A percentile compares a stretch with the other conserved stretches of the same genome.
phyloP scores from a whole-genome alignment of 495 filamentous ascomycete genomes.

The Oleoguttula mirabilis region DNA sequence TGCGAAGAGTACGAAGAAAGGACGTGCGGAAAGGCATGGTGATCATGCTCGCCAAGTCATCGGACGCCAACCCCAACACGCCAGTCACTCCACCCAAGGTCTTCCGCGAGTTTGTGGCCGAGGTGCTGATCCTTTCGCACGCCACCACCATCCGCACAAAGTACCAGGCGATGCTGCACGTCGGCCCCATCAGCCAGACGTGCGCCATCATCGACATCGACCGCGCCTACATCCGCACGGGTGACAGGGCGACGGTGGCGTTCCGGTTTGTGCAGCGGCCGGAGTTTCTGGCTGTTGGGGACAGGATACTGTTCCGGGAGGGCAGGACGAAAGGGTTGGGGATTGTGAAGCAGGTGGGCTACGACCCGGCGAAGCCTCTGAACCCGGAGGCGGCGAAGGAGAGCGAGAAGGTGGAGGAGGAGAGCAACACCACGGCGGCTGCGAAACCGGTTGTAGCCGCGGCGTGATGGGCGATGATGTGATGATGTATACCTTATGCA shows the following conservation, averaged over 20 bases:
- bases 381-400: slow-evolving; percentile 33
- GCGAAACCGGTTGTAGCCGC: too few species aligned
- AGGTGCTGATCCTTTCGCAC: slow-evolving; percentile 90
- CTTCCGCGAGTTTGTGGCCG: slow-evolving; percentile 83
- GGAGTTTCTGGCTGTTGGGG: slow-evolving; percentile 79
- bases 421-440: too few species aligned
- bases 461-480: too few species aligned
- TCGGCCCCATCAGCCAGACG: slow-evolving; percentile 88
- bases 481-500: too few species aligned
- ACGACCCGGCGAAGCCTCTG: slow-evolving; percentile 55
- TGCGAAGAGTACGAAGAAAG: slow-evolving; percentile 74
- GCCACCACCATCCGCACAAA: slow-evolving; percentile 97
- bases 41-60: slow-evolving; percentile 65
- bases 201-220: slow-evolving; percentile 97
- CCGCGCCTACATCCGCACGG: slow-evolving; percentile 86
- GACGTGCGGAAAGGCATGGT: slow-evolving; percentile 99
- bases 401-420: slow-evolving; percentile 10
- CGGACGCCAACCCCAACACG: slow-evolving; percentile 39
- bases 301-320: slow-evolving; percentile 85
- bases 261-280: slow-evolving; percentile 95
- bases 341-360: slow-evolving; percentile 85
- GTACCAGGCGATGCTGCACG: slow-evolving; percentile 98
- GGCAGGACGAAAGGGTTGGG: slow-evolving; percentile 91
- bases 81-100: slow-evolving; percentile 49
- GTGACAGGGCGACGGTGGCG: slow-evolving; percentile 81